Conservation (phyloP, 2,329 filamentous ascomycete species). For the Grosmannia clavigera region DNA sequence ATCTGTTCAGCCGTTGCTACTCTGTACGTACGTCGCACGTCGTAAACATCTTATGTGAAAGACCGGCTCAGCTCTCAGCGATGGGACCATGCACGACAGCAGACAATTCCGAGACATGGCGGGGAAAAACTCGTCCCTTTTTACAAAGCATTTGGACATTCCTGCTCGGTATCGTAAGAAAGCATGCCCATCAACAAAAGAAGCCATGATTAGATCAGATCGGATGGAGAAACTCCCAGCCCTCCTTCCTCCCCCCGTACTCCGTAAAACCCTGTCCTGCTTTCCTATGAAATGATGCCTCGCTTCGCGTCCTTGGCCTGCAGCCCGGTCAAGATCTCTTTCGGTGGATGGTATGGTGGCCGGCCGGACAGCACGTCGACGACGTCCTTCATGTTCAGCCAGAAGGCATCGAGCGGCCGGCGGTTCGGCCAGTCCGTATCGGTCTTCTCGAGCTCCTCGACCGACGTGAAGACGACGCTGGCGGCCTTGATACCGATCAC, state of each 20-base stretch:
- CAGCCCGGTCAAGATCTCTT: conserved; percentile 36
- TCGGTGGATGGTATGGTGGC: conserved; percentile 37
- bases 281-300: conserved; percentile 19
- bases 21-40: too few relatives aligned
- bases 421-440: conserved; percentile 92
- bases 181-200: not conserved
- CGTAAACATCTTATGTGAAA: too few relatives aligned
- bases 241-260: not conserved
- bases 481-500: conserved; percentile 92
- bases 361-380: conserved; percentile 78
- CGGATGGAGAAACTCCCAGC: not conserved
- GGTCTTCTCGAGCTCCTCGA: conserved; percentile 67
- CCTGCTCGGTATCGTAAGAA: not conserved
- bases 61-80: too few relatives aligned
- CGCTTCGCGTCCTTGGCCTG: conserved; percentile 50
- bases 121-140: too few relatives aligned
- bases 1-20: too few relatives aligned
- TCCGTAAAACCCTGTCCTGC: not conserved
- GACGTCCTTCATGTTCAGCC: conserved; percentile 66
- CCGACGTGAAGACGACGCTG: conserved; percentile 73
- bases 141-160: too few relatives aligned
- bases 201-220: not conserved
- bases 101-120: too few relatives aligned
- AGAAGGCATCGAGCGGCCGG: conserved; percentile 73
- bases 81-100: too few relatives aligned